Evolutionary conservation across 768 basidiomycete genomes (phyloP).

Genomic region (Glaciozyma martinii): DNA sequence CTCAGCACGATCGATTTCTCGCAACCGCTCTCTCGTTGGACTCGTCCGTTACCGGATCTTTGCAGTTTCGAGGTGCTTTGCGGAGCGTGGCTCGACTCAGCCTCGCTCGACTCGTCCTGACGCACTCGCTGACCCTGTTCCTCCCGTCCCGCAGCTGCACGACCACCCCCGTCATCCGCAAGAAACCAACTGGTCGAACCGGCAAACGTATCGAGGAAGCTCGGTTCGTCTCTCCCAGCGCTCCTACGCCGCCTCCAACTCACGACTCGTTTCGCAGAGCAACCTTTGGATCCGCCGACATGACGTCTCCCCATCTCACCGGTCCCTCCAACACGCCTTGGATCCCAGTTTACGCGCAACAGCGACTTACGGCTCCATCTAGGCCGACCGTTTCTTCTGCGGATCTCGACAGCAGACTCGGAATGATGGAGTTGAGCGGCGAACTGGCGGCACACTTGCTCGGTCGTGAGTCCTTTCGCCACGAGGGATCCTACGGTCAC

Average conservation of each 20-base stretch:
- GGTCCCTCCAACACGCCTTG: conserved; percentile 25
- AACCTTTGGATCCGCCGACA: conserved; percentile 24
- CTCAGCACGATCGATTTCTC: too few species aligned
- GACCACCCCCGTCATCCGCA: conserved; percentile 20
- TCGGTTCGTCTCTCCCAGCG: not conserved
- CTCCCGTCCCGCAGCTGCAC: conserved; percentile 7
- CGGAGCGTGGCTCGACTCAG: not conserved
- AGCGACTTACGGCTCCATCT: not conserved
- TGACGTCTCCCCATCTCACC: conserved; percentile 7
- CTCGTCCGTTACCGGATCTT: too few species aligned
- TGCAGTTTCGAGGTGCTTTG: not conserved
- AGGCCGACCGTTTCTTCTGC: not conserved
- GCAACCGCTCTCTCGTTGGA: too few species aligned
- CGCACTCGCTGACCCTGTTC: not conserved
- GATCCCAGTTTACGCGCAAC: conserved; percentile 5
- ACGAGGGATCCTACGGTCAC: not conserved
- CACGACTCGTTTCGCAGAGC: conserved; percentile 4
- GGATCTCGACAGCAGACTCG: not conserved
- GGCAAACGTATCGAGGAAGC: conserved; percentile 31
- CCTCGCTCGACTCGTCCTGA: not conserved
- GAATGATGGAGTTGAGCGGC: conserved; percentile 10
- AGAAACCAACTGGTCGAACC: conserved; percentile 19
- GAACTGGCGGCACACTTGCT: conserved; percentile 23
- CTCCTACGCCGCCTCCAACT: too few species aligned
- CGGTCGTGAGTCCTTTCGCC: conserved; percentile 3